Conservation (phyloP, 1,139 yeast species). For the Candida smagusa region DNA sequence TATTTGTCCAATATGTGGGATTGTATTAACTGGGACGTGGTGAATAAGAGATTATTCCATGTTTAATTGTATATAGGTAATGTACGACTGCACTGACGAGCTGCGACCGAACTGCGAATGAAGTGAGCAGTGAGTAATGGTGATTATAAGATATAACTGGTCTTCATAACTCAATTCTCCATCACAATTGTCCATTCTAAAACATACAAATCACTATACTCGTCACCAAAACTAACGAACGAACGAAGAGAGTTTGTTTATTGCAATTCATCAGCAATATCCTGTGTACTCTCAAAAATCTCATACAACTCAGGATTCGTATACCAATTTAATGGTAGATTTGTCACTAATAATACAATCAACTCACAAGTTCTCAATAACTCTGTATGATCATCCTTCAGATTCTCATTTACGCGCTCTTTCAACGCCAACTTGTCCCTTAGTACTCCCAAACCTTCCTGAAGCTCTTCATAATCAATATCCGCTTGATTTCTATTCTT, state of each 20-base stretch:
- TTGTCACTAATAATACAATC: conserved; percentile 28
- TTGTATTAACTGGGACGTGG: conserved; percentile 83
- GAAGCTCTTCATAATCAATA: neutral
- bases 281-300: conserved; percentile 8
- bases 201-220: too few species aligned
- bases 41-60: conserved; percentile 58
- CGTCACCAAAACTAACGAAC: too few species aligned
- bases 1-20: conserved; percentile 77
- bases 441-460: neutral
- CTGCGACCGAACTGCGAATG: too few species aligned
- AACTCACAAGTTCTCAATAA: conserved; percentile 23
- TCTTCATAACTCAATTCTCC: too few species aligned
- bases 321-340: conserved; percentile 38
- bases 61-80: conserved; percentile 17
- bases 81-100: too few species aligned
- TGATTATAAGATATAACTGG: too few species aligned
- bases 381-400: neutral
- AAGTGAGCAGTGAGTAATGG: too few species aligned
- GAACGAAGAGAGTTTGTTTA: too few species aligned
- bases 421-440: conserved; percentile 1
- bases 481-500: neutral
- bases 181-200: too few species aligned
- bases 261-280: neutral
- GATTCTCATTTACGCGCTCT: neutral
- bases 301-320: conserved; percentile 23